Percentiles rank a stretch among this genome's conserved stretches.
These are phyloP conservation scores for Phytophthora meadii DNA, from an alignment of 352 stramenopile species.

Conservation along the genomic window DNA sequence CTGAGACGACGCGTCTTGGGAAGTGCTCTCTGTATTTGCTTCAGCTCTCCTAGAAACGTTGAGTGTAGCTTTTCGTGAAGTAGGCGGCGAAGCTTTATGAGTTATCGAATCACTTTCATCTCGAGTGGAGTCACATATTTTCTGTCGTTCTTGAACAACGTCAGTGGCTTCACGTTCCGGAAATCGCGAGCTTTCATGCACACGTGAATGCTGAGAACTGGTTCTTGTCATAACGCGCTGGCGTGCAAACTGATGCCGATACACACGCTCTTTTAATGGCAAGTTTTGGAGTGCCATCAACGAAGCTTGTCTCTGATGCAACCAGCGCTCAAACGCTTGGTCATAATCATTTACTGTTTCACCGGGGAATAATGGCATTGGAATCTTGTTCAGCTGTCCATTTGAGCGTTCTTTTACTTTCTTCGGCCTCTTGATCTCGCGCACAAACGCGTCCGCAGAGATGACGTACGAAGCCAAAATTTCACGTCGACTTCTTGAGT, in stretches of 20 bases:
- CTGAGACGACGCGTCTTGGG: not conserved
- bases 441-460: slow-evolving; percentile 16
- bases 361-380: slow-evolving; percentile 25
- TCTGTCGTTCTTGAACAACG: not conserved
- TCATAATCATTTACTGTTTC: slow-evolving; percentile 31
- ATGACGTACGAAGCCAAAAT: slow-evolving; percentile 16
- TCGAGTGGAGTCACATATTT: not conserved
- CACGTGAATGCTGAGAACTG: not conserved
- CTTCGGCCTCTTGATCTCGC: slow-evolving; percentile 22
- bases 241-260: slow-evolving; percentile 26
- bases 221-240: slow-evolving; percentile 9
- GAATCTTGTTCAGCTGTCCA: slow-evolving; percentile 25
- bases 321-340: slow-evolving; percentile 25
- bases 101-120: not conserved
- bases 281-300: slow-evolving; percentile 9
- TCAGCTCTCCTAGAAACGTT: not conserved
- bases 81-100: not conserved
- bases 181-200: not conserved
- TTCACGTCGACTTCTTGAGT: slow-evolving; percentile 18
- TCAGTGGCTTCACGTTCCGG: not conserved
- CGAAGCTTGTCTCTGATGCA: slow-evolving; percentile 25
- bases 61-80: not conserved
- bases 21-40: not conserved
- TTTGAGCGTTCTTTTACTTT: not conserved
- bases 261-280: slow-evolving; percentile 28